Conservation (phyloP, 2,329 filamentous ascomycete species). For the Fonsecaea multimorphosa region DNA sequence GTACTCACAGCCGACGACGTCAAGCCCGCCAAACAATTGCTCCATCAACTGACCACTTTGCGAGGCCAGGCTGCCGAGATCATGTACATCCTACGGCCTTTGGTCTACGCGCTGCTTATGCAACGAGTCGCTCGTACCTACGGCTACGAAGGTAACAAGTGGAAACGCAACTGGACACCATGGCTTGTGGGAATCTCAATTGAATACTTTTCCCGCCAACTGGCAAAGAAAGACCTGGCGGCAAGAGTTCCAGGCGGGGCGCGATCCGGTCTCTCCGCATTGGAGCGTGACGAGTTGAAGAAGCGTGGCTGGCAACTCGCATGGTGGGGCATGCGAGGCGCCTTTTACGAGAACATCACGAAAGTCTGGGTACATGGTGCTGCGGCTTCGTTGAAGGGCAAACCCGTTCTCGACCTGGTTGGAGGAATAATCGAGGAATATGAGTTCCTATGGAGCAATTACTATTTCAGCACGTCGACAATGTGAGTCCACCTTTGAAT, state of each 20-base stretch:
- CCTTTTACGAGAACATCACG: constrained; percentile 92
- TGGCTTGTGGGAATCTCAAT: constrained; percentile 87
- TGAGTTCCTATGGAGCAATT: constrained; percentile 97
- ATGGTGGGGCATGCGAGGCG: constrained; percentile 97
- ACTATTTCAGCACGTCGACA: constrained; percentile 80
- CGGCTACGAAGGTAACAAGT: constrained; percentile 61
- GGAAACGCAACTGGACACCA: constrained; percentile 84
- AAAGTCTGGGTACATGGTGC: constrained; percentile 54
- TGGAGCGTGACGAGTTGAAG: constrained; percentile 88
- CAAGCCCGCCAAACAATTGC: constrained; percentile 82
- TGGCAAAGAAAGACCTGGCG: constrained; percentile 71
- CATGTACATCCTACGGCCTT: constrained; percentile 87
- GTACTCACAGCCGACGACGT: constrained; percentile 96
- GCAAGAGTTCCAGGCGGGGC: constrained; percentile 71
- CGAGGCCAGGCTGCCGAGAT: constrained; percentile 85
- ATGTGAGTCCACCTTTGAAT: constrained; percentile 44
- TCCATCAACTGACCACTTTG: constrained; percentile 72
- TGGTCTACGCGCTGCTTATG: constrained; percentile 84
- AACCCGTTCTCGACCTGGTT: constrained; percentile 78
- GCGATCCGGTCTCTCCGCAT: constrained; percentile 71
- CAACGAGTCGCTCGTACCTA: constrained; percentile 54
- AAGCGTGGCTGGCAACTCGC: constrained; percentile 88
- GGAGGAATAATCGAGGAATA: constrained; percentile 92
- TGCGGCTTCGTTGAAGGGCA: constrained; percentile 72
- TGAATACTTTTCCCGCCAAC: constrained; percentile 86